Base-by-base conservation (phyloP, 208 protist genomes). In the Trypanosoma congolense region DNA sequence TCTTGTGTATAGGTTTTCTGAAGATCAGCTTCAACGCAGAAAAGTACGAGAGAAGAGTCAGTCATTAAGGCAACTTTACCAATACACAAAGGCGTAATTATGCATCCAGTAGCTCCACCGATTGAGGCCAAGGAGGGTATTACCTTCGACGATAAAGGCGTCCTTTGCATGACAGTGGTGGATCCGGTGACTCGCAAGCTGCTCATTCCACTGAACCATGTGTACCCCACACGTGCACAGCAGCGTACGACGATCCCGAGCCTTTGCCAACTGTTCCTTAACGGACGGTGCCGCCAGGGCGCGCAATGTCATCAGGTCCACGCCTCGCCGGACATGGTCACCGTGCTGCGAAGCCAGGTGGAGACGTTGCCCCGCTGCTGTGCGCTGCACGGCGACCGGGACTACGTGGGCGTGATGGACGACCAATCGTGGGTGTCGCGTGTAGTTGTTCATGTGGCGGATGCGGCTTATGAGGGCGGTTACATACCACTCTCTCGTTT, bases 261-360 rank as follows among this genome's bases (percentile, higher is more conserved):
- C 19, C 75, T 92, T 4, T 92, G 84, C 60, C 72, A 83, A 58
- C 75, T 92, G 12, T 88, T 74, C 66, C 71, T 84, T 2, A 42
- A 59, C 12, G 65, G 66, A 26, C 67, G 73, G 14, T 92, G 84
- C 65, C 71, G 77, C 9, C 77, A 88, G 52, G 80, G 75, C 5
- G 51, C 61, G 19, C 53, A 80, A 21, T 92, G 84, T 59, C 80
- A 83, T 47, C 84, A 92, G 65, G 71, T 92, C 22, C 84, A 92
- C 56, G 80, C 80, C 8, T 54, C 72, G 33, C 74, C 56, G 56
- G 65, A 74, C 19, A 65, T 70, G 2, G 73, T 92, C 6, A 50
- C 62, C 48, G 56, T 49, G 4, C 73, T 92, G 38, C 80, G 84
- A 4, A 50, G 33, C 5, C 52, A 83, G 59, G 74, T 80, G 21